A percentile compares a stretch with the other conserved stretches of the same genome.
These are phyloP conservation scores for Akanthomyces uredinophilus DNA, from an alignment of 2,329 filamentous ascomycete genomes.

Conservation along the genomic window DNA sequence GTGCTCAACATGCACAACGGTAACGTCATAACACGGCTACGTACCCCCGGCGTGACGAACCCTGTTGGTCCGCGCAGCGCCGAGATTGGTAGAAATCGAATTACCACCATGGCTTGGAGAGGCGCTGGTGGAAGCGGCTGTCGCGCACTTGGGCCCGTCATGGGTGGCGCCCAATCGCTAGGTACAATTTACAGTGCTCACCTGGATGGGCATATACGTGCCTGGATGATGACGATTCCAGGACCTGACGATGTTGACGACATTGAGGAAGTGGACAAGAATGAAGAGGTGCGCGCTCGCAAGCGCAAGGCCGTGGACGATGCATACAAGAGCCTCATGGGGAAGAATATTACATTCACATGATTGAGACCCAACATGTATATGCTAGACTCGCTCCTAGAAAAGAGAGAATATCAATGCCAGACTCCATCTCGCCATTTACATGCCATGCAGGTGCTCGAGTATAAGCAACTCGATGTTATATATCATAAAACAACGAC, in stretches of 20 bases:
- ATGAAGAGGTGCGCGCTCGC: slow-evolving; percentile 44
- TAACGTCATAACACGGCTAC: slow-evolving; percentile 63
- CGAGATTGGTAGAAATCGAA: slow-evolving; percentile 58
- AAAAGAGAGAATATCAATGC: background rate
- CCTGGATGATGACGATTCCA: slow-evolving; percentile 62
- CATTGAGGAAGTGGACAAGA: slow-evolving; percentile 35
- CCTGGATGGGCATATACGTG: slow-evolving; percentile 74
- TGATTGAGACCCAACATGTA: slow-evolving; percentile 17
- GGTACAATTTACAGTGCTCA: slow-evolving; percentile 73
- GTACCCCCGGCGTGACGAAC: slow-evolving; percentile 54
- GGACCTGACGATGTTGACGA: slow-evolving; percentile 47
- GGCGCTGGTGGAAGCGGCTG: slow-evolving; percentile 53
- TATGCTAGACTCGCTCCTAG: background rate
- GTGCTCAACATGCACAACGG: slow-evolving; percentile 77
- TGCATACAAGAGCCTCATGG: slow-evolving; percentile 72
- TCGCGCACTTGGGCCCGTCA: slow-evolving; percentile 52
- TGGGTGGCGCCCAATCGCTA: slow-evolving; percentile 48
- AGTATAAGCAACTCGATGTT: background rate
- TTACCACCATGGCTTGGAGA: slow-evolving; percentile 72
- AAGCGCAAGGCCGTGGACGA: slow-evolving; percentile 78
- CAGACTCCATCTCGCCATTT: slow-evolving; percentile 2
- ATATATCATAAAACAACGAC: slow-evolving; percentile 60
- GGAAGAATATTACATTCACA: slow-evolving; percentile 61
- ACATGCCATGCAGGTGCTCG: background rate
- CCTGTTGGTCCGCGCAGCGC: slow-evolving; percentile 37